phyloP scores from a whole-genome alignment of 257 asterid genomes.

The Sherardia arvensis region DNA sequence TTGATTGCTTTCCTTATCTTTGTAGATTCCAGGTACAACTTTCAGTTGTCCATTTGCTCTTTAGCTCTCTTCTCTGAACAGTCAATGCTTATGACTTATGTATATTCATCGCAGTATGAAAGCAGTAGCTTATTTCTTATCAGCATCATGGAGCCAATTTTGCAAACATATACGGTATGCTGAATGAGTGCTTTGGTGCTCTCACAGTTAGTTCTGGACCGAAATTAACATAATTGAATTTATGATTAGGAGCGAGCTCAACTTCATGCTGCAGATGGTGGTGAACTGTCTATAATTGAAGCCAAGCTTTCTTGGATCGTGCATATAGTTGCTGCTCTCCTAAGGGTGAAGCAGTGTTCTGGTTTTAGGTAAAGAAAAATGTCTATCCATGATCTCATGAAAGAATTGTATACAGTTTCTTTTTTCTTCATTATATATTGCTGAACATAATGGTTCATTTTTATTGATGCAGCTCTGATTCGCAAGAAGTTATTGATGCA shows the following conservation, averaged over 20 bases:
- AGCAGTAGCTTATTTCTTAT: constrained; percentile 86
- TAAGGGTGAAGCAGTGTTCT: constrained; percentile 68
- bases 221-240: not conserved
- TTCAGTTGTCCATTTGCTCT: not conserved
- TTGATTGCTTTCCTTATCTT: constrained; percentile 85
- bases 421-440: not conserved
- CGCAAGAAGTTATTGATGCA: constrained; percentile 92
- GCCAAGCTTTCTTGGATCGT: constrained; percentile 95
- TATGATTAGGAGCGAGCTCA: constrained; percentile 69
- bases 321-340: constrained; percentile 84
- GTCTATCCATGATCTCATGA: too few relatives aligned
- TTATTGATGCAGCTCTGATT: constrained; percentile 59
- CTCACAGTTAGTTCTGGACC: not conserved
- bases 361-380: constrained; percentile 54
- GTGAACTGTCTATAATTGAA: constrained; percentile 67
- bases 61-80: not conserved
- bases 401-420: not conserved
- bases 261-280: constrained; percentile 52
- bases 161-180: constrained; percentile 77
- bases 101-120: constrained; percentile 58
- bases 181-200: constrained; percentile 9
- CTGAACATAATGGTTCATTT: constrained; percentile 8
- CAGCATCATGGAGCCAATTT: constrained; percentile 76
- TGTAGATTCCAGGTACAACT: constrained; percentile 83
- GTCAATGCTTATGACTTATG: constrained; percentile 4